Base-by-base conservation (phyloP, 1,284 basidiomycete species). In the Apiotrichum mycotoxinovorans region DNA sequence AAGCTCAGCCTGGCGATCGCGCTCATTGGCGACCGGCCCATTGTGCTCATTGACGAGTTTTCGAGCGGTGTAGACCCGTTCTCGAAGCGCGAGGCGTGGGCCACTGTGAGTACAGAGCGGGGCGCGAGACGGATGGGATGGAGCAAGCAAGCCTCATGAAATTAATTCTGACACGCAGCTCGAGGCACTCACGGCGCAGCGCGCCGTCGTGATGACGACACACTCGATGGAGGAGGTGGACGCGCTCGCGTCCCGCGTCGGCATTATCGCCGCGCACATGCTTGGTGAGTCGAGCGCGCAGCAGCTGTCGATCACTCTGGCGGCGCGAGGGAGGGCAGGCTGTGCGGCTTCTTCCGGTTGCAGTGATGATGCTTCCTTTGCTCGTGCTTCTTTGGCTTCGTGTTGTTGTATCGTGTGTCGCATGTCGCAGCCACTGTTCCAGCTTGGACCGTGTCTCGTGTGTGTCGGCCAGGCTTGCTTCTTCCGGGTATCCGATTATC, bases 211-310 rank as follows among this genome's bases (percentile, higher is more conserved):
- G 40, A 67, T 75, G 57, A 75, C 75, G 15, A 72, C 73, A 83
- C 88, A 89, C 72, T 87, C 86, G 0, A 89, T 89, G 87, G 88
- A 89, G 73, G 88, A 90, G 72, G 88, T 87, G 0, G 87, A 87
- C 9, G 86, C 87, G 1, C 79, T 89, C 2, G 85, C 87, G 0
- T 85, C 80, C 63, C 84, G 84, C 66, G 87, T 88, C 27, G 86
- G 86, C 4, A 87, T 88, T 57, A 73, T 89, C 23, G 84, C 87
- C 5, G 83, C 83, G 59, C 81, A 80, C 53, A 80, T 89, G 79
- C 79, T 89, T 4, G 85, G 85, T 83, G 64, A 57, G 83, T 66
- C 5, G 7, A 30, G 30, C n/a, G n/a, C n/a, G n/a, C n/a, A n/a
- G n/a, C n/a, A n/a, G n/a, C n/a, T n/a, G n/a, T n/a, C n/a, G n/a